These are phyloP conservation scores for Pulveroboletus sp. DNA, from an alignment of 768 basidiomycete genomes.

Conservation along the genomic window DNA sequence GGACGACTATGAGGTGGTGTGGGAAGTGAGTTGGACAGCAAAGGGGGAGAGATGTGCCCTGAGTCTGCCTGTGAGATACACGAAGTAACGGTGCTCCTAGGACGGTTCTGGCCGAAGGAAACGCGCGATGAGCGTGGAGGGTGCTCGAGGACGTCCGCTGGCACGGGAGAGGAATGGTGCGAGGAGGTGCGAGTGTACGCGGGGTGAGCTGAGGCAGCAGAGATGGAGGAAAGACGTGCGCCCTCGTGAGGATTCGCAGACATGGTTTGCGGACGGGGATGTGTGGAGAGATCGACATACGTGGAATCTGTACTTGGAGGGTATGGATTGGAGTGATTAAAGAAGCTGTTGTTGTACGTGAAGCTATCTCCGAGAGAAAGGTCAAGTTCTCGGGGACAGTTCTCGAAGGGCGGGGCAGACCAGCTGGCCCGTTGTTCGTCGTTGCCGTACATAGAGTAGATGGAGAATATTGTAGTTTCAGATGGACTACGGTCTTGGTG, in stretches of 20 bases:
- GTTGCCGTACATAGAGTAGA: slow-evolving; percentile 84
- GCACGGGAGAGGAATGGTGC: slow-evolving; percentile 11
- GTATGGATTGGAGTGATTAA: slow-evolving; percentile 19
- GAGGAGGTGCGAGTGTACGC: slow-evolving; percentile 19
- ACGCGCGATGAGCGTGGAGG: slow-evolving; percentile 27
- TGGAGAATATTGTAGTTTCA: slow-evolving; percentile 74
- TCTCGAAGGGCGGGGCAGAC: slow-evolving; percentile 38
- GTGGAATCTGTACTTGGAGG: slow-evolving; percentile 22
- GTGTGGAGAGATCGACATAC: slow-evolving; percentile 27
- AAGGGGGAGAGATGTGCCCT: slow-evolving; percentile 14
- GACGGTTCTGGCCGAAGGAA: slow-evolving; percentile 13
- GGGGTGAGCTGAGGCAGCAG: slow-evolving; percentile 24
- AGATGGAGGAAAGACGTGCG: slow-evolving; percentile 20
- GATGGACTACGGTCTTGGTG: slow-evolving; percentile 53
- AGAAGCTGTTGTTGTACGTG: slow-evolving; percentile 31
- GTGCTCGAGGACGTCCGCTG: slow-evolving; percentile 15
- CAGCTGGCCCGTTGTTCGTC: slow-evolving; percentile 46
- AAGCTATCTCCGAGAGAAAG: slow-evolving; percentile 31
- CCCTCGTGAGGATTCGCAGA: slow-evolving; percentile 20
- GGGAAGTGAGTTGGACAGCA: slow-evolving; percentile 18
- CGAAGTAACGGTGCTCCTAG: slow-evolving; percentile 27
- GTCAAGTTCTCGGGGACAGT: slow-evolving; percentile 35
- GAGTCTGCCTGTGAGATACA: slow-evolving; percentile 22
- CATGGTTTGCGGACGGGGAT: slow-evolving; percentile 21
- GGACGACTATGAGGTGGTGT: slow-evolving; percentile 29